A percentile compares a stretch with the other conserved stretches of the same genome.
Evolutionary conservation across 495 filamentous ascomycete species (phyloP).

Genomic region (Margaritispora aquatica): DNA sequence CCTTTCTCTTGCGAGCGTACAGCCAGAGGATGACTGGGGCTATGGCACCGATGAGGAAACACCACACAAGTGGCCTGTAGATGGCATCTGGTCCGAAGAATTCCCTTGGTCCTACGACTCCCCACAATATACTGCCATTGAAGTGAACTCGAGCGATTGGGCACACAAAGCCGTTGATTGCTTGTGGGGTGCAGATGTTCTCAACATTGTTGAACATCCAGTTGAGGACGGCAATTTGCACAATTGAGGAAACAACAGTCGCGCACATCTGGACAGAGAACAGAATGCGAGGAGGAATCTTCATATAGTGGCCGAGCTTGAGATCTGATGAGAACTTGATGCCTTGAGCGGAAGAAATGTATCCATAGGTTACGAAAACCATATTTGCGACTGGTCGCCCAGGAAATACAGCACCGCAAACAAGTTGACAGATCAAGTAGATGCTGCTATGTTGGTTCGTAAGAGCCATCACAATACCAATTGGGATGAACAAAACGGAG

Average conservation of each 20-base stretch:
- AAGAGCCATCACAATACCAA: conserved; percentile 81
- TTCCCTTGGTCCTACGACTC: conserved; percentile 69
- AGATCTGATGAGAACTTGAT: conserved; percentile 82
- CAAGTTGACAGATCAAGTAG: conserved; percentile 76
- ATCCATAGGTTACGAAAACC: conserved; percentile 82
- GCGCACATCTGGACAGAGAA: conserved; percentile 79
- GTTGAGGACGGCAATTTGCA: conserved; percentile 76
- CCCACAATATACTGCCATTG: conserved; percentile 86
- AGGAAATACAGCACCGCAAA: conserved; percentile 72
- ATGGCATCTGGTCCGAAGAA: conserved; percentile 71
- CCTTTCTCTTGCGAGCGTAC: conserved; percentile 40
- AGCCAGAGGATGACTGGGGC: conserved; percentile 64
- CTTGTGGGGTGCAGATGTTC: conserved; percentile 67
- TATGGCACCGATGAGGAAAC: conserved; percentile 67
- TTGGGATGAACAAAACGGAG: conserved; percentile 66
- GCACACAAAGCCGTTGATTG: conserved; percentile 81
- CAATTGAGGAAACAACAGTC: conserved; percentile 69
- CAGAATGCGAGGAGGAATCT: conserved; percentile 76
- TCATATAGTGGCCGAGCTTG: conserved; percentile 91
- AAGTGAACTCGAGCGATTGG: conserved; percentile 86
- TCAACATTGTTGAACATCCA: conserved; percentile 83
- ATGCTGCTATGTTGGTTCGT: conserved; percentile 78
- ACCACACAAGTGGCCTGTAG: conserved; percentile 67
- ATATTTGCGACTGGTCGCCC: conserved; percentile 82
- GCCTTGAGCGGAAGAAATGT: conserved; percentile 76